A percentile compares a stretch with the other conserved stretches of the same genome.
Conservation (phyloP, 768 basidiomycete genomes). For the Suillus subalutaceus region DNA sequence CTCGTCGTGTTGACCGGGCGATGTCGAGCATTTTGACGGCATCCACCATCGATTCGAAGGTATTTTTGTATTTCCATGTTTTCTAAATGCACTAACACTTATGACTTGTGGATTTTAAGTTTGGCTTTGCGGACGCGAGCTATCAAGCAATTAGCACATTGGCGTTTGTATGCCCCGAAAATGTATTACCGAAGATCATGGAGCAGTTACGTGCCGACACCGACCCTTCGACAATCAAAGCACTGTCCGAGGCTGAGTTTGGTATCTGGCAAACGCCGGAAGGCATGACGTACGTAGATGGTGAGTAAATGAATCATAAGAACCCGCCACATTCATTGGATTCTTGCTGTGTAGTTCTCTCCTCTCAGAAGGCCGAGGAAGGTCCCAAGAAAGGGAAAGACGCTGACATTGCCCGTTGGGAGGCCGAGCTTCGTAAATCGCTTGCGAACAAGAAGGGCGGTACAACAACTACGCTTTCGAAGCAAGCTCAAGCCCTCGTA, state of each 20-base stretch:
- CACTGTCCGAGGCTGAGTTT: conserved; percentile 72
- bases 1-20: conserved; percentile 49
- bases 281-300: conserved; percentile 81
- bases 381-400: conserved; percentile 77
- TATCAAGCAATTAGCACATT: conserved; percentile 77
- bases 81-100: not conserved
- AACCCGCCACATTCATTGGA: not conserved
- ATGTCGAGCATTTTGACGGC: conserved; percentile 53
- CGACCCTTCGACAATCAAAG: conserved; percentile 55
- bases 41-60: conserved; percentile 50
- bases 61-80: not conserved
- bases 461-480: conserved; percentile 59
- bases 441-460: conserved; percentile 80
- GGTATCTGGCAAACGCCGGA: conserved; percentile 87
- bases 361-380: conserved; percentile 55
- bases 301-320: conserved; percentile 38
- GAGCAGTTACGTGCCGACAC: conserved; percentile 69
- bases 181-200: conserved; percentile 69
- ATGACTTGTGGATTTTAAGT: conserved; percentile 27
- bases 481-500: conserved; percentile 84
- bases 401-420: conserved; percentile 92
- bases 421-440: conserved; percentile 86
- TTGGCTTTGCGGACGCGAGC: conserved; percentile 65
- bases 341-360: conserved; percentile 52
- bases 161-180: conserved; percentile 75